phyloP scores from a whole-genome alignment of 805 yeast genomes.

The Kazachstania bromeliacearum region DNA sequence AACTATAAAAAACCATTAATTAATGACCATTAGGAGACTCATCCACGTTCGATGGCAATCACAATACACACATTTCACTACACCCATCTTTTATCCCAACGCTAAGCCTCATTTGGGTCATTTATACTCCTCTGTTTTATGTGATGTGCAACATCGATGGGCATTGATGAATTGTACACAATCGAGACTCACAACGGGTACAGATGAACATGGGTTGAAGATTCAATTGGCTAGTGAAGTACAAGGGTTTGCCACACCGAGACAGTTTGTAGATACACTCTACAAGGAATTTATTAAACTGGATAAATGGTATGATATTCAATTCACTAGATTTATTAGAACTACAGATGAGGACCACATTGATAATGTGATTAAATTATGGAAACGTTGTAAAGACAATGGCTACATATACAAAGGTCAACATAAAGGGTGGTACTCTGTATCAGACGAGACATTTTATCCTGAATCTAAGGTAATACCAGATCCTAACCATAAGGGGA shows the following conservation, averaged over 20 bases:
- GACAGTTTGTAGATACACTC: conserved; percentile 62
- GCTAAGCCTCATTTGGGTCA: conserved; percentile 94
- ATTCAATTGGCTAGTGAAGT: conserved; percentile 76
- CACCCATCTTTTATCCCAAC: conserved; percentile 94
- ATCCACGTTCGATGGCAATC: too few species aligned
- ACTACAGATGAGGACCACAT: conserved; percentile 83
- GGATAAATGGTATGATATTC: conserved; percentile 48
- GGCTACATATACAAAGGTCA: conserved; percentile 72
- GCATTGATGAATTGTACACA: conserved; percentile 36
- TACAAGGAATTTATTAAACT: conserved; percentile 54
- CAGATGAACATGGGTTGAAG: conserved; percentile 95
- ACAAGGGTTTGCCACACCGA: conserved; percentile 41
- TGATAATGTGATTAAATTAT: conserved; percentile 53
- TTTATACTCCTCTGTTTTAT: conserved; percentile 73
- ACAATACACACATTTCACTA: conserved; percentile 54
- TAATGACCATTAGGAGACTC: too few species aligned
- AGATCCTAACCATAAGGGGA: conserved; percentile 18
- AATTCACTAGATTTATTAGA: conserved; percentile 70
- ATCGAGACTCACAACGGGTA: conserved; percentile 71
- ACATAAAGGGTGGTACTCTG: conserved; percentile 91
- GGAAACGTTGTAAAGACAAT: conserved; percentile 51
- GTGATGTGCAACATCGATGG: conserved; percentile 78
- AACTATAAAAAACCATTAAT: too few species aligned
- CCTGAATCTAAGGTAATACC: conserved; percentile 64
- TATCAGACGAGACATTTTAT: conserved; percentile 90